Evolutionary conservation across 2,329 filamentous ascomycete genomes (phyloP), one percentile per base, ranked within the genome.

Genomic region (Diaporthe citri): DNA sequence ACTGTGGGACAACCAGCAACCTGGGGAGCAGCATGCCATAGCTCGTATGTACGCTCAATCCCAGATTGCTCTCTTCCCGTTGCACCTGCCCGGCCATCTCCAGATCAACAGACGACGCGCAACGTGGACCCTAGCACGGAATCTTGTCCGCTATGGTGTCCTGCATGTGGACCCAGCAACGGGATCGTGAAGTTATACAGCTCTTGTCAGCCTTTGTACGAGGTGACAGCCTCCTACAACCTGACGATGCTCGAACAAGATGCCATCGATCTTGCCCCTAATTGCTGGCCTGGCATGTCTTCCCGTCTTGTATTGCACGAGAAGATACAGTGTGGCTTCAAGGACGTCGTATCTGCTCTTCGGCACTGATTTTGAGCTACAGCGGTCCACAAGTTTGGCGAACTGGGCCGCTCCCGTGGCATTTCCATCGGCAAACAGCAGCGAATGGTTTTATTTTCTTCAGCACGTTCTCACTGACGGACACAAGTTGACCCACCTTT

Each of bases 281-380:
- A 15, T 20, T 55, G 31, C n/a, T 31, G 34, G 4, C 48, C 34
- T 13, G 64, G 46, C 31, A 28, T 55, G 7, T 55, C 34, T 51
- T 28, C 34, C 64, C 46, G 48, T 41, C 55, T 28, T 17, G 36
- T 55, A 22, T 41, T 52, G 31, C 64, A 41, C n/a, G 34, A 41
- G 46, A 39, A 12, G 64, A 55, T 41, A 15, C n/a, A 4, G 34
- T 55, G n/a, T 41, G 31, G 46, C 64, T 28, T 25, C 22, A 52
- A 51, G n/a, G 34, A 67, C 34, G 64, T 41, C 48, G 48, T 55
- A 55, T 28, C 15, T 41, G 22, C 15, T 55, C n/a, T 22, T 25
- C 48, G 64, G 64, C 64, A 69, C n/a, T 41, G 22, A 41, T 41
- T 8, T 55, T 55, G 64, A 55, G 34, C 48, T 39, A 69, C 64